Evolutionary conservation across 257 asterid species (phyloP).

Genomic region (Salvia hispanica): DNA sequence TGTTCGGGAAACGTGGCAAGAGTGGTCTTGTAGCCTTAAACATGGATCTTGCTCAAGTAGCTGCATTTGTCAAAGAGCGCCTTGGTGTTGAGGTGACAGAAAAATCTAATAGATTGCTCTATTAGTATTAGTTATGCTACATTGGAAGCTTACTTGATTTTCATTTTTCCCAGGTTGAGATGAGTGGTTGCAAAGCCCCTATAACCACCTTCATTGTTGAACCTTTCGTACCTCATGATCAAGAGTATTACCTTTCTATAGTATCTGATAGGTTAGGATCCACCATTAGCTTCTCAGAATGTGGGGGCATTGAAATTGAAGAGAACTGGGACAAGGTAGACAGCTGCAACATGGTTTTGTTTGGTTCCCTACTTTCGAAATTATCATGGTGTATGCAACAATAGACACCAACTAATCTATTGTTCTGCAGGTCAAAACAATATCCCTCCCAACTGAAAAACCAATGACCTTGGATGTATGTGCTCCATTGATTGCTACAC

Average conservation of each 20-base stretch:
- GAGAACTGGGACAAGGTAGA: slow-evolving; percentile 96
- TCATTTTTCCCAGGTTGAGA: slow-evolving; percentile 63
- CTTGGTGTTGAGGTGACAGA: slow-evolving; percentile 83
- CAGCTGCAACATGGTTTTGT: slow-evolving; percentile 20
- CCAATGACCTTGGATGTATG: slow-evolving; percentile 76
- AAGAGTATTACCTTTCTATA: slow-evolving; percentile 77
- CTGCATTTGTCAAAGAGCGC: slow-evolving; percentile 81
- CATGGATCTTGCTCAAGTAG: slow-evolving; percentile 80
- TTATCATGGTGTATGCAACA: background rate
- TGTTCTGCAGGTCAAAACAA: slow-evolving; percentile 69
- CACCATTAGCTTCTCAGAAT: slow-evolving; percentile 89
- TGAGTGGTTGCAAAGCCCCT: slow-evolving; percentile 95
- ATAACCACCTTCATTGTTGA: slow-evolving; percentile 88
- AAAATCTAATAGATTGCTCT: slow-evolving; percentile 15
- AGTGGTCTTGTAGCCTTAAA: slow-evolving; percentile 90
- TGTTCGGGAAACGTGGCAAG: slow-evolving; percentile 94
- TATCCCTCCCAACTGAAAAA: slow-evolving; percentile 78
- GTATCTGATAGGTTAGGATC: slow-evolving; percentile 89
- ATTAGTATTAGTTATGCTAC: slow-evolving; percentile 19
- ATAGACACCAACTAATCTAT: slow-evolving; percentile 10
- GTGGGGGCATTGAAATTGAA: slow-evolving; percentile 95
- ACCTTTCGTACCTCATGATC: slow-evolving; percentile 89
- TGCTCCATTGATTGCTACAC: slow-evolving; percentile 89
- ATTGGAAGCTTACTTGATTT: slow-evolving; percentile 30
- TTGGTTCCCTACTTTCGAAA: slow-evolving; percentile 10